Evolutionary conservation across 176 grass and related monocot genomes (phyloP).

Genomic region (Phragmites australis): DNA sequence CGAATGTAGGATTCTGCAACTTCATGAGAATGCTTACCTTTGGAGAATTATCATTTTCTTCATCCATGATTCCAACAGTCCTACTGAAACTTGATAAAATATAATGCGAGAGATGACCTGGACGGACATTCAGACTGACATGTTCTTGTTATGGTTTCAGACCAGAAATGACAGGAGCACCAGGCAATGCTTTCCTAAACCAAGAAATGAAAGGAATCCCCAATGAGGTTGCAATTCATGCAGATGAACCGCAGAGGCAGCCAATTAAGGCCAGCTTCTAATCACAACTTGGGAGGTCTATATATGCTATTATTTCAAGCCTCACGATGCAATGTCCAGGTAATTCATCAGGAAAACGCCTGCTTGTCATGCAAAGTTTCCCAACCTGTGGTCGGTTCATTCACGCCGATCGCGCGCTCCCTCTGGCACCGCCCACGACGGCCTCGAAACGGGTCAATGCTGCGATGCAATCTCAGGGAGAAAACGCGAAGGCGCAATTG

Average conservation of each 20-base stretch:
- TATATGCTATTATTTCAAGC: background rate
- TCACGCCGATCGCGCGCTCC: constrained; percentile 10
- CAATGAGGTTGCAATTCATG: background rate
- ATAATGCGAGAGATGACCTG: background rate
- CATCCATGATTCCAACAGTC: constrained; percentile 26
- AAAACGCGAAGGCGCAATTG: background rate
- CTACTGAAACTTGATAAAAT: constrained; percentile 23
- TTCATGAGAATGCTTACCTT: background rate
- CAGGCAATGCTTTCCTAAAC: background rate
- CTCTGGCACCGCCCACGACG: background rate
- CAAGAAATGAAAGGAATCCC: background rate
- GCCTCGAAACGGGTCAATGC: background rate
- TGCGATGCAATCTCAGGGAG: background rate
- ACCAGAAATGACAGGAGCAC: background rate
- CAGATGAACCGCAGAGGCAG: background rate
- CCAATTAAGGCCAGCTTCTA: background rate
- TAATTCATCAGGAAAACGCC: background rate
- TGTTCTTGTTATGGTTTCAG: background rate
- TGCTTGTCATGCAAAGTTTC: constrained; percentile 9
- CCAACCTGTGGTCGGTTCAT: constrained; percentile 22
- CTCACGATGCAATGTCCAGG: background rate
- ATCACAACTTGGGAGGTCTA: background rate
- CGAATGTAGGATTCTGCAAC: background rate
- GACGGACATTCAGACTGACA: background rate
- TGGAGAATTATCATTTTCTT: background rate